Base-by-base conservation (phyloP, 2,329 filamentous ascomycete species). In the Colletotrichum filicis region DNA sequence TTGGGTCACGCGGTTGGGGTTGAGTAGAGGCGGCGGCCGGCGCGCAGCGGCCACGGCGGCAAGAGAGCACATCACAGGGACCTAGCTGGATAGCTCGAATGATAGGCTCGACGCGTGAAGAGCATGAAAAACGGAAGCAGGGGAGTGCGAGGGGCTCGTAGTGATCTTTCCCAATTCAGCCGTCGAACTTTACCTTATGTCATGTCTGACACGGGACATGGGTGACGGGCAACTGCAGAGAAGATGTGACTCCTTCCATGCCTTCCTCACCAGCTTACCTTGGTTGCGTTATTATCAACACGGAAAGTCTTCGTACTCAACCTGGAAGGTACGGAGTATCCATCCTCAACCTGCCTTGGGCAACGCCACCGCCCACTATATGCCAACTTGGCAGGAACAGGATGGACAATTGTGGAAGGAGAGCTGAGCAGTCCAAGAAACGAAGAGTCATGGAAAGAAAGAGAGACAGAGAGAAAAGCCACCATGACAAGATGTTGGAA, bases 21-120 rank as follows among this genome's bases (percentile, higher is more conserved):
- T 49, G 42, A 49, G 42, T 49, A n/a, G 42, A 49, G n/a, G 30
- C n/a, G 56, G 26, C n/a, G 57, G 32, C 32, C 30, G 32, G 57
- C 57, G n/a, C 2, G 30, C 42, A 32, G 56, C 68, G 63, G 46
- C 68, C 68, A 61, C 37, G 32, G 62, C 68, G 63, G 68, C 62
- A 67, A 71, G 61, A 70, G 30, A 32, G 14, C 57, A 42, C 57
- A 42, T 30, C 24, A 65, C 46, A 49, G 22, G 49, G 42, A 22
- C 42, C 19, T 49, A 19, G 37, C 37, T 8, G 37, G 37, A 42
- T 42, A 42, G 19, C 5, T 42, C 37, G 37, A 42, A 42, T 42
- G 37, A 42, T 42, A 42, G 37, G 37, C 37, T 42, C 14, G 4
- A 42, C 14, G 16, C 5, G 37, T 19, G 37, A 42, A 42, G 16